phyloP scores from a whole-genome alignment of 352 stramenopile genomes.

The Blastocystis hominis region DNA sequence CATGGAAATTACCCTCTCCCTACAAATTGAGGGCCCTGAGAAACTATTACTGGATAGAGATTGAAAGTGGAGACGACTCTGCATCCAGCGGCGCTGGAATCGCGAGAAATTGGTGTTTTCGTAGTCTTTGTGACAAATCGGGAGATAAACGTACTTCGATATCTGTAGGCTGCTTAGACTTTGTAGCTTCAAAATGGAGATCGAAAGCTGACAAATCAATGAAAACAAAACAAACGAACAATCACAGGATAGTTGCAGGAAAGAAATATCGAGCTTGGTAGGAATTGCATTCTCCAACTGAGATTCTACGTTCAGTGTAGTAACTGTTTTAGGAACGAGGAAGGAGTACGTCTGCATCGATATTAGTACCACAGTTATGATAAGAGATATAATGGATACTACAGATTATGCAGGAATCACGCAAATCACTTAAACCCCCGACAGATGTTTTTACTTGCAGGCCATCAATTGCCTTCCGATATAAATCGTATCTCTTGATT shows the following conservation, averaged over 20 bases:
- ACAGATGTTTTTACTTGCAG: not conserved
- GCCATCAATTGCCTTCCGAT: not conserved
- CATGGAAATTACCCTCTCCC: slow-evolving; percentile 13
- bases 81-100: not conserved
- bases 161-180: not conserved
- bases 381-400: not conserved
- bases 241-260: not conserved
- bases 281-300: not conserved
- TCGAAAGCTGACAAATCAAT: not conserved
- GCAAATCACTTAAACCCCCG: not conserved
- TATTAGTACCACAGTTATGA: not conserved
- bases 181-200: not conserved
- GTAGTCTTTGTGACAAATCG: not conserved
- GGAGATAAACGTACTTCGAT: not conserved
- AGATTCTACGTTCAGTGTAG: not conserved
- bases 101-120: not conserved
- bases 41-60: not conserved
- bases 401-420: not conserved
- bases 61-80: not conserved
- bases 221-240: not conserved
- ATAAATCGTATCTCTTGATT: slow-evolving; percentile 11
- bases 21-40: not conserved
- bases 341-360: not conserved
- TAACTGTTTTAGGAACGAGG: not conserved
- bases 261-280: not conserved